phyloP scores from a whole-genome alignment of 2,329 filamentous ascomycete genomes.

The Cercospora zeina region DNA sequence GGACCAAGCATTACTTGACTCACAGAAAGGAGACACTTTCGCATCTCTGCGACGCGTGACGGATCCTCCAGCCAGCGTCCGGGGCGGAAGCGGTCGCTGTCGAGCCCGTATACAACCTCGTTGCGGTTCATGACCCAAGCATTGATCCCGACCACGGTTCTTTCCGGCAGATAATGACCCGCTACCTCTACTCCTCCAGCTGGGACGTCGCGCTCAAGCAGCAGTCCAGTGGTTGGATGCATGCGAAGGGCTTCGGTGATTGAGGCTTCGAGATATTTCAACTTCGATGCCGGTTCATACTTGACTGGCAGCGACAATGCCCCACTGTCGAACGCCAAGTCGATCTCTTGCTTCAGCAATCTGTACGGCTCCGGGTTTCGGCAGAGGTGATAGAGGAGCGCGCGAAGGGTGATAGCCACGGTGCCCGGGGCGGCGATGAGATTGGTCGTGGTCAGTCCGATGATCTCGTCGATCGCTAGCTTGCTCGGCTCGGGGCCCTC shows the following conservation, averaged over 20 bases:
- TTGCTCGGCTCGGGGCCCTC: not conserved
- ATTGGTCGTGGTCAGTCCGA: constrained; percentile 8
- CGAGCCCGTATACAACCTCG: constrained; percentile 35
- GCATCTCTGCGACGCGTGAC: not conserved
- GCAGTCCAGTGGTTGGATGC: constrained; percentile 47
- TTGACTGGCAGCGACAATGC: constrained; percentile 11
- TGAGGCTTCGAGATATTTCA: constrained; percentile 46
- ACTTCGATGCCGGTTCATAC: constrained; percentile 36
- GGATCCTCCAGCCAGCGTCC: constrained; percentile 38
- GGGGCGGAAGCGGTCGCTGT: constrained; percentile 39
- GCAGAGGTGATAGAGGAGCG: constrained; percentile 41
- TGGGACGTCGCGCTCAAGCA: constrained; percentile 32
- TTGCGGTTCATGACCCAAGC: constrained; percentile 40
- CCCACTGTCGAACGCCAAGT: not conserved
- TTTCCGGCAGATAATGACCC: constrained; percentile 38
- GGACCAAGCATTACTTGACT: not conserved
- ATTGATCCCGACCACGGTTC: constrained; percentile 35
- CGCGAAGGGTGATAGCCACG: constrained; percentile 37
- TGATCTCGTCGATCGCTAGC: not conserved
- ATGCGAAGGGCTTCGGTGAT: constrained; percentile 49
- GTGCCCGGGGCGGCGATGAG: constrained; percentile 36
- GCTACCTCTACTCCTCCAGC: not conserved
- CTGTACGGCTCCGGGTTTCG: constrained; percentile 31
- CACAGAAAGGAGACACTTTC: not conserved
- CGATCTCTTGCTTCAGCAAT: not conserved